phyloP scores from a whole-genome alignment of 176 grass and related monocot genomes.

The Oryza glaberrima region DNA sequence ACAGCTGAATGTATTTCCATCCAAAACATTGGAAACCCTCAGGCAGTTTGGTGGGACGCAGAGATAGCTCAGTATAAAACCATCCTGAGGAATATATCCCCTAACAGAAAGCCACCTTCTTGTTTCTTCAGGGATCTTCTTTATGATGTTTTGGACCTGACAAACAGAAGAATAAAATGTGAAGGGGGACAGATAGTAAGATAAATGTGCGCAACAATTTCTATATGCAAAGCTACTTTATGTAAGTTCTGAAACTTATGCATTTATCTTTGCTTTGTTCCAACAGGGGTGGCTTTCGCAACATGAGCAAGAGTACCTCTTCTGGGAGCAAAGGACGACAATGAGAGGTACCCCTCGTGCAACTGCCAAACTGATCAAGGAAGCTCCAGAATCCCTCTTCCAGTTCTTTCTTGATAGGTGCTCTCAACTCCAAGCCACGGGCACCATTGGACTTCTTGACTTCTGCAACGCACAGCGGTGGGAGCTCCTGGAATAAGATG shows the following conservation, averaged over 20 bases:
- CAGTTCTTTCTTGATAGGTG: constrained; percentile 24
- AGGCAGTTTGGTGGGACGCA: constrained; percentile 70
- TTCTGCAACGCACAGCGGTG: constrained; percentile 17
- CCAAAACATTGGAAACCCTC: constrained; percentile 46
- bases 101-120: constrained; percentile 44
- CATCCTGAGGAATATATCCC: constrained; percentile 66
- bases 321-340: constrained; percentile 34
- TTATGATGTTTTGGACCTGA: constrained; percentile 63
- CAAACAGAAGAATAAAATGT: constrained; percentile 37
- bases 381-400: constrained; percentile 45
- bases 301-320: constrained; percentile 33
- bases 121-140: constrained; percentile 52
- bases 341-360: constrained; percentile 10
- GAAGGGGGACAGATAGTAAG: neutral
- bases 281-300: neutral
- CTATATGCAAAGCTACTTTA: neutral
- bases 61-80: constrained; percentile 56
- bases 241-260: neutral
- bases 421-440: constrained; percentile 44
- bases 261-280: neutral
- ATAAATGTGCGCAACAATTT: neutral
- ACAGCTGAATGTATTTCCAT: constrained; percentile 37
- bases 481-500: constrained; percentile 36
- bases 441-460: constrained; percentile 41
- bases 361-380: constrained; percentile 44